A percentile compares a stretch with the other conserved stretches of the same genome.
These are phyloP conservation scores for Thecaphora thlaspeos DNA, from an alignment of 1,284 basidiomycete species.

Conservation along the genomic window DNA sequence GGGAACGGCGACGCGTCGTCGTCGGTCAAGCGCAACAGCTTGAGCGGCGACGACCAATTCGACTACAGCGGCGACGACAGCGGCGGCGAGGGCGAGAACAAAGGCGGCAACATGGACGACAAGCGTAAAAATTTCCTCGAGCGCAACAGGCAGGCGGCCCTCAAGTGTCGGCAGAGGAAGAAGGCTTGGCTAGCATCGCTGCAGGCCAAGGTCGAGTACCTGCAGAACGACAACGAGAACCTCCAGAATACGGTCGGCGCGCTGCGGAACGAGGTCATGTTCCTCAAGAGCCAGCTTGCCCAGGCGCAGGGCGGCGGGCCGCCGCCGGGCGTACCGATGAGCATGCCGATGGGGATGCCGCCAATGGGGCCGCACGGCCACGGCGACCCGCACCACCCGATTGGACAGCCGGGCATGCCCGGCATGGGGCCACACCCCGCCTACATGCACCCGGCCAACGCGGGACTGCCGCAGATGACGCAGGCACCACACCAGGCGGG, in stretches of 20 bases:
- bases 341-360: conserved; percentile 12
- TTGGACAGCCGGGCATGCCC: conserved; percentile 17
- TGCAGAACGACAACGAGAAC: conserved; percentile 90
- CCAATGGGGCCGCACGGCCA: conserved; percentile 18
- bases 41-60: conserved; percentile 3
- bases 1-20: conserved; percentile 1
- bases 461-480: conserved; percentile 12
- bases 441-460: conserved; percentile 29
- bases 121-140: conserved; percentile 56
- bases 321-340: conserved; percentile 17
- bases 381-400: conserved; percentile 17
- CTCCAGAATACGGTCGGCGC: conserved; percentile 65
- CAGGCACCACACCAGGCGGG: conserved; percentile 8
- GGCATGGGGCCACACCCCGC: conserved; percentile 27
- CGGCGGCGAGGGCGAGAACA: conserved; percentile 44
- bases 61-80: conserved; percentile 5
- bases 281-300: conserved; percentile 50
- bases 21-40: too few species aligned
- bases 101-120: conserved; percentile 56
- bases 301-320: conserved; percentile 35
- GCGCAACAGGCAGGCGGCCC: conserved; percentile 67
- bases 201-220: conserved; percentile 87
- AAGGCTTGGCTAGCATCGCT: conserved; percentile 94
- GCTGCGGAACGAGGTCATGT: conserved; percentile 62
- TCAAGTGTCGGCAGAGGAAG: conserved; percentile 97